Evolutionary conservation across 202 grass and related monocot genomes (phyloP).

Genomic region (Hordeum pubiflorum): DNA sequence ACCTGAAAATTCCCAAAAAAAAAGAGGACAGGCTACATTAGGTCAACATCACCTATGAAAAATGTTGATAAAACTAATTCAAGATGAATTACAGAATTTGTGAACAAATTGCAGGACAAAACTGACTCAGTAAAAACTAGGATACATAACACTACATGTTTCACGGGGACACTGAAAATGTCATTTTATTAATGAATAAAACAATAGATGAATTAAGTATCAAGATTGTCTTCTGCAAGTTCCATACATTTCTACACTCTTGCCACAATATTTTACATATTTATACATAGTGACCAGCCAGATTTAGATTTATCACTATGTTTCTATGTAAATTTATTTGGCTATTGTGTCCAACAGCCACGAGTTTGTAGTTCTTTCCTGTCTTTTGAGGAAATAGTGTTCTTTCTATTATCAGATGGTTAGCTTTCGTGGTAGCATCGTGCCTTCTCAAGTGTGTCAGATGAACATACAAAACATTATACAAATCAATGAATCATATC

Average conservation of each 20-base stretch:
- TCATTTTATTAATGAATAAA: not conserved
- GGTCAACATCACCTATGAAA: slow-evolving; percentile 1
- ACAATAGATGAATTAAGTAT: not conserved
- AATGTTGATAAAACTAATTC: slow-evolving; percentile 2
- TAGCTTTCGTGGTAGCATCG: not conserved
- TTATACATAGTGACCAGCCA: not conserved
- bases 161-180: not conserved
- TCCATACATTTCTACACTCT: not conserved
- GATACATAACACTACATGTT: not conserved
- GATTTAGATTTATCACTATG: slow-evolving; percentile 15
- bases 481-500: slow-evolving; percentile 3
- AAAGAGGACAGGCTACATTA: not conserved
- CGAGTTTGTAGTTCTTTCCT: not conserved
- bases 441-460: not conserved
- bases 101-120: not conserved
- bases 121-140: not conserved
- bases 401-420: slow-evolving; percentile 14
- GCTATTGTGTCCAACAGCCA: not conserved
- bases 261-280: not conserved
- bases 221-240: not conserved
- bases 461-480: slow-evolving; percentile 15
- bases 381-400: slow-evolving; percentile 1
- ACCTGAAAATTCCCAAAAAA: slow-evolving; percentile 18
- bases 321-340: not conserved
- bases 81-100: not conserved